Base-by-base conservation (phyloP, 2,329 filamentous ascomycete genomes). In the Fusarium euwallaceae region DNA sequence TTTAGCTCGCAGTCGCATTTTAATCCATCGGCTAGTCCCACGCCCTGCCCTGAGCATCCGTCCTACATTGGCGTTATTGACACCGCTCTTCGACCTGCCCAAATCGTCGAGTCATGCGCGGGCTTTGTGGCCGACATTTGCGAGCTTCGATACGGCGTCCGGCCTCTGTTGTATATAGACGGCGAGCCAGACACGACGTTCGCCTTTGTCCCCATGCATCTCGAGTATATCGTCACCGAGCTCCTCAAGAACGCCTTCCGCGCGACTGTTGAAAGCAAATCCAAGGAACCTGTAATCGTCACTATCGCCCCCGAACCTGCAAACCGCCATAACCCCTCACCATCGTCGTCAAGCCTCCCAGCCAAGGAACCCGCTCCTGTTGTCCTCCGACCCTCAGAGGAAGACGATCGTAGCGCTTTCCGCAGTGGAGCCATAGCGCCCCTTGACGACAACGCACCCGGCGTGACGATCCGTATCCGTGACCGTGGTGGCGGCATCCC, bases 221-320 rank as follows among this genome's bases (percentile, higher is more conserved):
- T 99, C 27, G 96, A 98, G 83, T 99, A 99, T 83, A 98, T 99
- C 74, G 90, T 98, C 74, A 99, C 96, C 0, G 97, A 99, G 83
- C 88, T 99, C 2, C 89, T 99, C 68, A 99, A 99, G 84, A 99
- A 99, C 80, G 94, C 95, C 1, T 99, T 98, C 85, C 91, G 97
- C 51, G 96, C 97, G 5, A 97, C 95, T 0, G 92, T 98, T 11
- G 97, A 99, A 83, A 92, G 90, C 67, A 91, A 92, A n/a, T 92
- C 93, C 76, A 88, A 90, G 48, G 93, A 97, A 74, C 94, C 96
- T 2, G 88, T 99, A 45, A 94, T 98, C 75, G 92, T 98, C 70
- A 99, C 97, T 16, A 97, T 99, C 71, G 96, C 96, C 0, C 94
- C 90, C 0, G 89, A 92, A 75, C 89, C 88, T 1, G 82, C 86